Conservation (phyloP, 2,329 filamentous ascomycete species). For the Calcarisporium arbuscula region DNA sequence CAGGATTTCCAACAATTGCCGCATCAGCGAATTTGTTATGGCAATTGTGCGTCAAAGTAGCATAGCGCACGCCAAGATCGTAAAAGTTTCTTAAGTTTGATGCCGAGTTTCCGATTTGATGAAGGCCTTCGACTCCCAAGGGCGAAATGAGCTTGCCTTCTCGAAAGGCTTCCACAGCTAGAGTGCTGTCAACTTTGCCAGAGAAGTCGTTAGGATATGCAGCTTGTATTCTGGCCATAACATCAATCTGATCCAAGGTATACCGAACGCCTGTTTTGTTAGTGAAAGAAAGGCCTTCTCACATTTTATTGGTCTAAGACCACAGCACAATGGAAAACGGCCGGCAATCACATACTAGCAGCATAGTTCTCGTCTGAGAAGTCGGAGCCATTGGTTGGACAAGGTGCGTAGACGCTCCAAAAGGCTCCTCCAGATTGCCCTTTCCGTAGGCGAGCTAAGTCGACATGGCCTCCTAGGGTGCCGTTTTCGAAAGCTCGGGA, state of each 20-base stretch:
- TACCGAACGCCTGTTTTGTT: constrained; percentile 47
- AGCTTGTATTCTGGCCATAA: constrained; percentile 57
- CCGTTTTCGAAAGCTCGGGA: constrained; percentile 68
- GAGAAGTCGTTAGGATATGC: constrained; percentile 67
- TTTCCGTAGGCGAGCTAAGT: constrained; percentile 65
- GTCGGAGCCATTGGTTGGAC: constrained; percentile 65
- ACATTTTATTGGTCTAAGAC: not conserved
- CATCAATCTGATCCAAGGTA: constrained; percentile 70
- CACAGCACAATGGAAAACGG: not conserved
- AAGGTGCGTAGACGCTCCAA: constrained; percentile 81
- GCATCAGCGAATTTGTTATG: constrained; percentile 87
- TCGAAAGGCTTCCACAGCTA: constrained; percentile 56
- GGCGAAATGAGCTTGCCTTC: constrained; percentile 66
- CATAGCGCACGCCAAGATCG: constrained; percentile 75
- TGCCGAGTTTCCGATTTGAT: constrained; percentile 85
- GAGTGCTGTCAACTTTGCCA: constrained; percentile 50
- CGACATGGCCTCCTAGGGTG: constrained; percentile 63
- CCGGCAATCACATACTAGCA: constrained; percentile 41
- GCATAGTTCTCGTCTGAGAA: constrained; percentile 69
- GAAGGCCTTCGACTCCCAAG: constrained; percentile 77
- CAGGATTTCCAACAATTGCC: constrained; percentile 55
- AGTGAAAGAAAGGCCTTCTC: not conserved
- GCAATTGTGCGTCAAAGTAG: constrained; percentile 88
- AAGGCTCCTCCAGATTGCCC: constrained; percentile 81
- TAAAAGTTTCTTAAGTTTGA: constrained; percentile 71